A percentile compares a stretch with the other conserved stretches of the same genome.
Conservation (phyloP, 257 asterid species). For the Solanum boliviense region DNA sequence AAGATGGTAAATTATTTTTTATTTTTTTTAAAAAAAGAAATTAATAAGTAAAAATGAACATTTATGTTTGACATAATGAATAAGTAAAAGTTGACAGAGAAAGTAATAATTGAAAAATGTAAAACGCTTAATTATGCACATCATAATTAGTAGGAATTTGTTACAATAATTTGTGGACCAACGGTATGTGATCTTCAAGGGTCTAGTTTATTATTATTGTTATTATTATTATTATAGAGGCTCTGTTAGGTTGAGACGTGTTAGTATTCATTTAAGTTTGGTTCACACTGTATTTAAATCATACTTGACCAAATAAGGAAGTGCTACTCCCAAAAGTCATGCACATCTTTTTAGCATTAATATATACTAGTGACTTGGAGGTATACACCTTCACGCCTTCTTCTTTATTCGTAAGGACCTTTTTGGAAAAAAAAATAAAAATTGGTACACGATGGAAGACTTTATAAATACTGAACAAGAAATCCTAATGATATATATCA, state of each 20-base stretch:
- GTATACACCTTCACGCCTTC: not conserved
- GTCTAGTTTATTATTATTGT: not conserved
- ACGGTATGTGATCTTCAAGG: not conserved
- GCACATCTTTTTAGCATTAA: not conserved
- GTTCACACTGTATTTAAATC: not conserved
- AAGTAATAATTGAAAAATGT: too few relatives aligned
- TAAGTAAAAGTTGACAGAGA: too few relatives aligned
- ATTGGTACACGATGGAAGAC: not conserved
- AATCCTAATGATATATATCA: too few relatives aligned
- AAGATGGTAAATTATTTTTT: too few relatives aligned
- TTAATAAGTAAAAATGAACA: too few relatives aligned
- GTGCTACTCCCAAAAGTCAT: not conserved
- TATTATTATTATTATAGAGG: not conserved
- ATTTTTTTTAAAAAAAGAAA: too few relatives aligned
- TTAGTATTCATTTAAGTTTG: not conserved
- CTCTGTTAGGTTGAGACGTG: not conserved
- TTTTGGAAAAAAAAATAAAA: too few relatives aligned
- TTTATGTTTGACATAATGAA: too few relatives aligned
- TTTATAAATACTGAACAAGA: not conserved
- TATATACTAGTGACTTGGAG: not conserved
- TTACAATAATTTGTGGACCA: not conserved
- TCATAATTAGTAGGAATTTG: not conserved
- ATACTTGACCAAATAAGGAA: not conserved
- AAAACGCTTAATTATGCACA: not conserved
- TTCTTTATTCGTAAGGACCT: not conserved